phyloP scores from a whole-genome alignment of 2,329 filamentous ascomycete genomes.

The Chaetomium strumarium region DNA sequence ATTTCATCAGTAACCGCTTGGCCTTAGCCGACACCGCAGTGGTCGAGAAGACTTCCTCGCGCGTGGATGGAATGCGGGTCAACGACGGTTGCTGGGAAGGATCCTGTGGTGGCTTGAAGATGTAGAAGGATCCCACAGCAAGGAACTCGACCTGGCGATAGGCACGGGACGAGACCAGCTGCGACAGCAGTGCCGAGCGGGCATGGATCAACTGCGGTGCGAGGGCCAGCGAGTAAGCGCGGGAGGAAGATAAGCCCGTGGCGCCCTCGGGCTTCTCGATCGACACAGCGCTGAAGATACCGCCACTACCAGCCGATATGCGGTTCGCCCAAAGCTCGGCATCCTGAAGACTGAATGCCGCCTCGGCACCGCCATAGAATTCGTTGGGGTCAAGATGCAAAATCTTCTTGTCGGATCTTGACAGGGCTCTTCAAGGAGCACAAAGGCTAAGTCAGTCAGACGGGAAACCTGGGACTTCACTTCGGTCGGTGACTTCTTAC shows the following conservation, averaged over 20 bases:
- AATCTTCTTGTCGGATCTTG: conserved; percentile 84
- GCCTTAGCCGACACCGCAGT: conserved; percentile 68
- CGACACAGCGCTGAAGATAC: conserved; percentile 33
- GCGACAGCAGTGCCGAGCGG: conserved; percentile 68
- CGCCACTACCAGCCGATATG: conserved; percentile 27
- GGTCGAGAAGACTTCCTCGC: conserved; percentile 86
- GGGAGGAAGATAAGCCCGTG: conserved; percentile 52
- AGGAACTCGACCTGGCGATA: conserved; percentile 90
- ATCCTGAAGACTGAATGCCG: conserved; percentile 79
- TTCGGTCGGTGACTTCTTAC: conserved; percentile 43
- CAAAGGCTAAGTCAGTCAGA: conserved; percentile 66
- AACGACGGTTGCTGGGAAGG: conserved; percentile 37
- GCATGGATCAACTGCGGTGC: conserved; percentile 84
- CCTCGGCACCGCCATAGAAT: conserved; percentile 83
- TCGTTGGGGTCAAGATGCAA: conserved; percentile 83
- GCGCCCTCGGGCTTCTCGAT: conserved; percentile 34
- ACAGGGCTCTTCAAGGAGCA: conserved; percentile 66
- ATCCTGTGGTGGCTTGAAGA: conserved; percentile 46
- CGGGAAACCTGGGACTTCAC: conserved; percentile 31
- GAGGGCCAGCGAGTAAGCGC: conserved; percentile 76
- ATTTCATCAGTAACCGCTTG: conserved; percentile 87
- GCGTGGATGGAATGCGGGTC: conserved; percentile 73
- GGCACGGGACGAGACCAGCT: conserved; percentile 82
- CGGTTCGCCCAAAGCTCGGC: conserved; percentile 64
- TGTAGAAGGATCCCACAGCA: conserved; percentile 88